Conservation (phyloP, 495 filamentous ascomycete genomes). For the Xylaria grammica region DNA sequence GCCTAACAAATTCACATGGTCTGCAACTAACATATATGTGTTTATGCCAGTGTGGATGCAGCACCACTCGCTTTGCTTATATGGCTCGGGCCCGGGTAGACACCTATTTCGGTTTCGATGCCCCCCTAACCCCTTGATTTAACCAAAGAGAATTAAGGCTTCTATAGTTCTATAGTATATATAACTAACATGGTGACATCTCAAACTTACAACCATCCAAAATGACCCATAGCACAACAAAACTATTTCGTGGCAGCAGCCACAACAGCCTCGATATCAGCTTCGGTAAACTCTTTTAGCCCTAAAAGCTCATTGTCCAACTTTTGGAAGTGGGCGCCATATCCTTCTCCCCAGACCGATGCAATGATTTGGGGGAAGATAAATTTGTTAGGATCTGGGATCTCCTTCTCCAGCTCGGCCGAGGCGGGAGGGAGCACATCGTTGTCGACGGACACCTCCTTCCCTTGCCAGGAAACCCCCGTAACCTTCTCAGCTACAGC, state of each 20-base stretch:
- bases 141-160: no score
- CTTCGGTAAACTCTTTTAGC: constrained; percentile 31
- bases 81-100: no score
- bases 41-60: no score
- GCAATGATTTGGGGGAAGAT: constrained; percentile 35
- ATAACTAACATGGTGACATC: no score
- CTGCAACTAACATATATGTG: no score
- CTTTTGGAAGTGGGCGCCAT: constrained; percentile 29
- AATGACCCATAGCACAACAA: neutral
- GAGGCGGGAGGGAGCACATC: constrained; percentile 36
- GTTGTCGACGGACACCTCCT: constrained; percentile 22
- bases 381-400: constrained; percentile 19
- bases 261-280: constrained; percentile 24
- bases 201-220: neutral
- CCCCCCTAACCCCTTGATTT: no score
- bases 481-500: constrained; percentile 47
- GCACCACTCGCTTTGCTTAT: no score
- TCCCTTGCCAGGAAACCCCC: constrained; percentile 37
- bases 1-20: no score
- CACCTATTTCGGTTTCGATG: no score
- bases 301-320: constrained; percentile 38
- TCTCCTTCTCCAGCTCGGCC: constrained; percentile 38
- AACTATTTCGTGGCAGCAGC: constrained; percentile 5
- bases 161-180: no score
- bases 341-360: constrained; percentile 51